Base-by-base conservation (phyloP, 2,329 filamentous ascomycete species). In the Emergomyces pasteurianus region DNA sequence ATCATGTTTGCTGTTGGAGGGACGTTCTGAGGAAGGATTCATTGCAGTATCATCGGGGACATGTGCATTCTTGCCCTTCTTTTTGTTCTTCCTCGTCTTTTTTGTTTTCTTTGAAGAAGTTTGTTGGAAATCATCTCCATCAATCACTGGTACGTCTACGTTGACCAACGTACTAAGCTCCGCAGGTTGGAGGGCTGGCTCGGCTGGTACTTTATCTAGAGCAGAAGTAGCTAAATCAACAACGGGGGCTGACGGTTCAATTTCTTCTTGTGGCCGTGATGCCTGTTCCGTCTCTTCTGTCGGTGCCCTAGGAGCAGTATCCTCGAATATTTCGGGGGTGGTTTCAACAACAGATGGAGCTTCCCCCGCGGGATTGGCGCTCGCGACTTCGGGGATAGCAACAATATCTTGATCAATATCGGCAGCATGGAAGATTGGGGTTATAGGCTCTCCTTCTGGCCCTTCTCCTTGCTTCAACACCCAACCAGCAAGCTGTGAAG, bases 41-140 rank as follows among this genome's bases (percentile, higher is more conserved):
- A 36, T 12, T 54, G 42, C 46, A 16, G 31, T 46, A 9, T 57
- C 40, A 9, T 60, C 50, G n/a, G n/a, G 28, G n/a, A 28, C n/a
- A 58, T 18, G n/a, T n/a, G 42, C 40, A n/a, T 53, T 43, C 59
- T 43, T 47, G 6, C 57, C 47, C 43, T 61, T 50, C 31, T 59
- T 62, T 28, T 65, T 68, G 47, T 64, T 64, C 58, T 67, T 70
- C 58, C 69, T 70, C 23, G 65, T 65, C 59, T 65, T 67, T 63
- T 71, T 72, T 5, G 65, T 58, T 52, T 68, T 69, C 59, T 67
- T 68, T 1, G 64, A 62, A 59, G 64, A 64, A 57, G 49, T 36
- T 5, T 53, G 61, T 31, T 52, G 43, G n/a, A 60, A 61, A 1
- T 47, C 55, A 52, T 52, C n/a, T 26, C 61, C 21, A 23, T 69